phyloP scores from a whole-genome alignment of 805 yeast genomes.

The Wickerhamomyces bisporus region DNA sequence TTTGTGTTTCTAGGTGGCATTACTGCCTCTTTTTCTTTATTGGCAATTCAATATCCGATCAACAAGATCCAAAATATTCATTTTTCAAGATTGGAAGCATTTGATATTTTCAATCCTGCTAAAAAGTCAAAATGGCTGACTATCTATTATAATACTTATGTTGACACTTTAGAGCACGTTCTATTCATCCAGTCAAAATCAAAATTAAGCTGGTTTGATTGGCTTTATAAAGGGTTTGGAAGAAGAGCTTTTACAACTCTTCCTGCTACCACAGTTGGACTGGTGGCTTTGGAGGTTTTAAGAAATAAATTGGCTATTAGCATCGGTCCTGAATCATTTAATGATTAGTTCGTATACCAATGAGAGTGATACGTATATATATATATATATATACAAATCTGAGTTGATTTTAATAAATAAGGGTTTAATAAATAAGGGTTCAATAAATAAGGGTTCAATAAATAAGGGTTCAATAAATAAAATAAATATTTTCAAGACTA shows the following conservation, averaged over 20 bases:
- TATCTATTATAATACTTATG: conserved; percentile 68
- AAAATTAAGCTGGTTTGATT: conserved; percentile 49
- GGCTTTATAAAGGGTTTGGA: conserved; percentile 76
- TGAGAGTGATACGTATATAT: neutral
- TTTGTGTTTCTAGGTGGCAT: conserved; percentile 83
- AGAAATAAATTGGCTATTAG: conserved; percentile 37
- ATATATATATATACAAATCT: neutral
- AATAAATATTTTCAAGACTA: no score
- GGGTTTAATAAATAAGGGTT: no score
- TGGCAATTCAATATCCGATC: conserved; percentile 80
- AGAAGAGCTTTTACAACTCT: conserved; percentile 68
- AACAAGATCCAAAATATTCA: conserved; percentile 76
- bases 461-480: no score
- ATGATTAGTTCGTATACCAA: neutral
- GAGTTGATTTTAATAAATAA: no score
- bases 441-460: no score
- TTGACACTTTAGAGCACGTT: conserved; percentile 66
- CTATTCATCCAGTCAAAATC: conserved; percentile 49
- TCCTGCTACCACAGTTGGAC: conserved; percentile 86
- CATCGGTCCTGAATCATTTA: conserved; percentile 8
- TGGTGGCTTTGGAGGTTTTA: conserved; percentile 79
- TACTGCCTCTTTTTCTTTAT: conserved; percentile 71
- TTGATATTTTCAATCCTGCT: conserved; percentile 54
- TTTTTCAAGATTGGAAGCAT: conserved; percentile 70
- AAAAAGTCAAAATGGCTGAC: conserved; percentile 21